A percentile compares a stretch with the other conserved stretches of the same genome.
These are phyloP conservation scores for Volutella citrinella DNA, from an alignment of 2,329 filamentous ascomycete species.

Conservation along the genomic window DNA sequence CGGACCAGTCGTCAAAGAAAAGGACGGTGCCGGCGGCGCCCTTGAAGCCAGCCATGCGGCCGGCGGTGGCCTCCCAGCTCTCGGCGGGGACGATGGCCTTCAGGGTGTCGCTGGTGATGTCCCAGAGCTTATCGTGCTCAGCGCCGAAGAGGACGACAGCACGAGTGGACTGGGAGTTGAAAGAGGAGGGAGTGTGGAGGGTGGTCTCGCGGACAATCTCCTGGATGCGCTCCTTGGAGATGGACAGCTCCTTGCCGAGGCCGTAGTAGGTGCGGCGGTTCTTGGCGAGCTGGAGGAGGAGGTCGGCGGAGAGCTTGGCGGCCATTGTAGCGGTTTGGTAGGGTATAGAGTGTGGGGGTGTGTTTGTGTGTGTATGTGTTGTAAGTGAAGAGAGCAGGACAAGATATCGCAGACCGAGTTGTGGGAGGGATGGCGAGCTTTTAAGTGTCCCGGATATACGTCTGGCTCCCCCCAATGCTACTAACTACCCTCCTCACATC, in stretches of 20 bases:
- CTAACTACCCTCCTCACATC: too few species aligned
- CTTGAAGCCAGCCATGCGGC: conserved; percentile 56
- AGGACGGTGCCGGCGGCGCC: conserved; percentile 77
- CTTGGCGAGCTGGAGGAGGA: conserved; percentile 63
- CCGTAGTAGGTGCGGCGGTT: conserved; percentile 67
- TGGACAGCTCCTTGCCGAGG: conserved; percentile 60
- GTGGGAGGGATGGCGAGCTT: too few species aligned
- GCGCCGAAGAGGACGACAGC: conserved; percentile 74
- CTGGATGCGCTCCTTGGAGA: conserved; percentile 52
- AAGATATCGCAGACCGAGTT: too few species aligned
- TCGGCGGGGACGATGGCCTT: conserved; percentile 61
- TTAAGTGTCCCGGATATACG: too few species aligned
- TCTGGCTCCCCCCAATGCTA: background rate
- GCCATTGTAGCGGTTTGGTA: conserved; percentile 39
- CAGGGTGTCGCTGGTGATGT: conserved; percentile 56
- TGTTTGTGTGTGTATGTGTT: conserved; percentile 5
- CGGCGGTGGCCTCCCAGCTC: conserved; percentile 51
- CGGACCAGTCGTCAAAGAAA: conserved; percentile 78
- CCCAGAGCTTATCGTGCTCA: conserved; percentile 88
- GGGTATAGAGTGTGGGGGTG: conserved; percentile 19
- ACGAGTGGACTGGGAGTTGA: conserved; percentile 86
- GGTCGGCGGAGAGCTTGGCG: conserved; percentile 39
- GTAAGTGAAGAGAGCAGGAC: conserved; percentile 1
- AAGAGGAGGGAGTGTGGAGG: conserved; percentile 70
- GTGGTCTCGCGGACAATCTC: conserved; percentile 65